Evolutionary conservation across 768 basidiomycete genomes (phyloP).

Genomic region (Cyclocybe cylindracea): DNA sequence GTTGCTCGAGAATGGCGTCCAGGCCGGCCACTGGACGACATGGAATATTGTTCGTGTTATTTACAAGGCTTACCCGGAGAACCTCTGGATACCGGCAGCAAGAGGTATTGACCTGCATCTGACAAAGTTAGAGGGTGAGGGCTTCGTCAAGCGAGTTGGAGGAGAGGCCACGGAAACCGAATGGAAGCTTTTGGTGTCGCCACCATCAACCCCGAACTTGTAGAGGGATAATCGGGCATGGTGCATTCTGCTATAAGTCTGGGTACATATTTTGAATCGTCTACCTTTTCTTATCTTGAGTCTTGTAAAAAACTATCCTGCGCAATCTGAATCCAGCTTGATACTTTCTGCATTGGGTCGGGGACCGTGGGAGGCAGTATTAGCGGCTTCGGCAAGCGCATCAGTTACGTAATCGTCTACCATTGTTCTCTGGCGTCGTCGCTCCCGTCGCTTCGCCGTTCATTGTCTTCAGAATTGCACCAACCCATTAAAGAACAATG

Average conservation of each 20-base stretch:
- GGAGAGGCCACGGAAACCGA: slow-evolving; percentile 52
- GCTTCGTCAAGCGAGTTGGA: slow-evolving; percentile 47
- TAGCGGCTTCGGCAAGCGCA: no score
- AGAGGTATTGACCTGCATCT: slow-evolving; percentile 70
- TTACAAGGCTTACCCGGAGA: slow-evolving; percentile 72
- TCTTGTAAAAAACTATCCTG: no score
- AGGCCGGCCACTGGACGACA: slow-evolving; percentile 50
- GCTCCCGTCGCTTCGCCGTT: no score
- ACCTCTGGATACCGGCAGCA: slow-evolving; percentile 74
- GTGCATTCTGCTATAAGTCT: no score
- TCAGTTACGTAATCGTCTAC: no score
- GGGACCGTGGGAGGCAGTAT: no score
- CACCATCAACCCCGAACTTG: slow-evolving; percentile 8
- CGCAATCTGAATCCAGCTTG: no score
- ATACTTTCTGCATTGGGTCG: no score
- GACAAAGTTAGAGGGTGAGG: slow-evolving; percentile 69
- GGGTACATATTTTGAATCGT: no score
- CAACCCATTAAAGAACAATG: background rate
- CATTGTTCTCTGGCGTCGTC: no score
- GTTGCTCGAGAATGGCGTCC: slow-evolving; percentile 1
- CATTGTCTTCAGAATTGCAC: background rate
- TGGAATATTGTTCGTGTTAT: slow-evolving; percentile 65
- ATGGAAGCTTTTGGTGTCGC: slow-evolving; percentile 41
- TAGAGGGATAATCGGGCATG: no score
- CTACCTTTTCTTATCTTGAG: no score